Evolutionary conservation across 2,329 filamentous ascomycete genomes (phyloP).

Genomic region (Colletotrichum truncatum): DNA sequence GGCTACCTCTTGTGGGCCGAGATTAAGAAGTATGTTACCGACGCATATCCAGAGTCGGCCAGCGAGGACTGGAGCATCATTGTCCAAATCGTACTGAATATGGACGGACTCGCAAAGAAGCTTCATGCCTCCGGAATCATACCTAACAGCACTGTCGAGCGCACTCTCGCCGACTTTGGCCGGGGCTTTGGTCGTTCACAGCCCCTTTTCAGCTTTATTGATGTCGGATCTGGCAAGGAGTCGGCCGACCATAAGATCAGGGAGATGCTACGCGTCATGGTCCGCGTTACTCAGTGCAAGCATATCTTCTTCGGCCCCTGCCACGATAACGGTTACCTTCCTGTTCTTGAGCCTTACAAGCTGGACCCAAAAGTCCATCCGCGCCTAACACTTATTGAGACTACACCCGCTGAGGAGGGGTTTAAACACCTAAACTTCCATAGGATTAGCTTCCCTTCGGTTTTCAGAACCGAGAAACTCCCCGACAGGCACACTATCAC

Average conservation of each 20-base stretch:
- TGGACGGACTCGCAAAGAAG: slow-evolving; percentile 41
- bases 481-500: not conserved
- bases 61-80: slow-evolving; percentile 43
- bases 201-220: slow-evolving; percentile 44
- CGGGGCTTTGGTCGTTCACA: slow-evolving; percentile 44
- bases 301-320: slow-evolving; percentile 44
- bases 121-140: slow-evolving; percentile 39
- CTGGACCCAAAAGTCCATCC: slow-evolving; percentile 34
- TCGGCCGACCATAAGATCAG: slow-evolving; percentile 45
- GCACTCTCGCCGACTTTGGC: slow-evolving; percentile 40
- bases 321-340: slow-evolving; percentile 45
- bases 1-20: slow-evolving; percentile 39
- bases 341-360: slow-evolving; percentile 42
- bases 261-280: slow-evolving; percentile 44
- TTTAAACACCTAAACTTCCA: slow-evolving; percentile 41
- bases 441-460: slow-evolving; percentile 36
- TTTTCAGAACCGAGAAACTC: slow-evolving; percentile 42
- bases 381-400: slow-evolving; percentile 43
- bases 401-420: slow-evolving; percentile 40
- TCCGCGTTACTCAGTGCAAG: slow-evolving; percentile 40
- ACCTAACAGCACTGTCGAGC: slow-evolving; percentile 29
- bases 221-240: slow-evolving; percentile 45
- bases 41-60: slow-evolving; percentile 35
- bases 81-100: slow-evolving; percentile 43
- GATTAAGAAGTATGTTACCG: slow-evolving; percentile 35